These are phyloP conservation scores for Avena eriantha DNA, from an alignment of 176 grass and related monocot species.

Conservation along the genomic window DNA sequence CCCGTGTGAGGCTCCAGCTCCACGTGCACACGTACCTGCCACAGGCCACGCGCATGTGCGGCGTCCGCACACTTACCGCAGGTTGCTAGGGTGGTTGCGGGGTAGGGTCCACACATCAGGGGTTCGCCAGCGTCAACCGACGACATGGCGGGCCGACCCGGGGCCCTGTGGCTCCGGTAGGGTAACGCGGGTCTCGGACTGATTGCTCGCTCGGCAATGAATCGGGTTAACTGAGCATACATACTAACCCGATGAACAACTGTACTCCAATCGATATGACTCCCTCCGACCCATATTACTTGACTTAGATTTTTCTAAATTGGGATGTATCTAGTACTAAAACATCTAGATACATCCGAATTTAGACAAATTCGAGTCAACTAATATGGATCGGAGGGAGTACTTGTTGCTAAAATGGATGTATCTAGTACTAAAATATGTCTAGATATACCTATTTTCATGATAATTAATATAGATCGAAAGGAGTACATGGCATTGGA, in stretches of 20 bases:
- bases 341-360: no score
- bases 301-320: no score
- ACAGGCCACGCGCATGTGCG: constrained; percentile 11
- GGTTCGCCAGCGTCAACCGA: constrained; percentile 40
- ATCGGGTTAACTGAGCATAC: background rate
- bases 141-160: constrained; percentile 50
- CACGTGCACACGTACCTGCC: constrained; percentile 33
- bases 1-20: constrained; percentile 18
- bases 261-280: no score
- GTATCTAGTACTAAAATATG: no score
- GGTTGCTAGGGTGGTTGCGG: constrained; percentile 48
- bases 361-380: no score
- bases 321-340: no score
- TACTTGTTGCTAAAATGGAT: no score
- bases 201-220: background rate
- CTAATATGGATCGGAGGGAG: no score
- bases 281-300: no score
- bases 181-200: background rate
- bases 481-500: background rate
- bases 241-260: no score
- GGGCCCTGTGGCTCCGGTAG: background rate
- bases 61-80: constrained; percentile 15
- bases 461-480: no score
- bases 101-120: constrained; percentile 51
- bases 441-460: background rate